These are phyloP conservation scores for Chrysanthemum makinoi DNA, from an alignment of 129 eudicot genomes.

Conservation along the genomic window DNA sequence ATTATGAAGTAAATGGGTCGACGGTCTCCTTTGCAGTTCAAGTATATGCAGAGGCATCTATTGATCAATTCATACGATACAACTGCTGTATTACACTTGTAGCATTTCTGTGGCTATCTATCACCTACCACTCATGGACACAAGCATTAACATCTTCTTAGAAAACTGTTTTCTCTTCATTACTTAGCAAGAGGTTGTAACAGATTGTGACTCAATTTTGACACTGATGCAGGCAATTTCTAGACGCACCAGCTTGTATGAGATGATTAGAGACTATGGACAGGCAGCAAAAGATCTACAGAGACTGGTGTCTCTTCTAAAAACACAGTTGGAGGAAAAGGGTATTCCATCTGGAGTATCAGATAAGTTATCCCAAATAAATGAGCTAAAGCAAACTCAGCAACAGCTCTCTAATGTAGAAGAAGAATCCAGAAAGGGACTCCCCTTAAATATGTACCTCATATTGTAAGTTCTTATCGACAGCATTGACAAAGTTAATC, in stretches of 20 bases:
- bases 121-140: conserved; percentile 3
- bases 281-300: conserved; percentile 66
- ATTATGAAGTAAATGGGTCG: no score
- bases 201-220: conserved; percentile 3
- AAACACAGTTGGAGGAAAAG: conserved; percentile 47
- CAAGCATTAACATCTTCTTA: background rate
- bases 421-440: conserved; percentile 55
- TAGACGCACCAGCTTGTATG: conserved; percentile 68
- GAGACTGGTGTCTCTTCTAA: conserved; percentile 51
- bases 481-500: background rate
- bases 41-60: background rate
- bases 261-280: conserved; percentile 79
- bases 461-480: conserved; percentile 52
- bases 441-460: conserved; percentile 63
- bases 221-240: conserved; percentile 53
- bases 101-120: background rate
- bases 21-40: background rate
- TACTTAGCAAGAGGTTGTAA: background rate
- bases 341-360: conserved; percentile 34
- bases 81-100: background rate
- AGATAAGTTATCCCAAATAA: conserved; percentile 35
- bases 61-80: background rate
- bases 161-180: conserved; percentile 7
- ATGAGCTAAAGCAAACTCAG: conserved; percentile 62
- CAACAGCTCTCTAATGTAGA: conserved; percentile 53